phyloP scores from a whole-genome alignment of 2,329 filamentous ascomycete species.

The Fusarium neocosmosporiellum region DNA sequence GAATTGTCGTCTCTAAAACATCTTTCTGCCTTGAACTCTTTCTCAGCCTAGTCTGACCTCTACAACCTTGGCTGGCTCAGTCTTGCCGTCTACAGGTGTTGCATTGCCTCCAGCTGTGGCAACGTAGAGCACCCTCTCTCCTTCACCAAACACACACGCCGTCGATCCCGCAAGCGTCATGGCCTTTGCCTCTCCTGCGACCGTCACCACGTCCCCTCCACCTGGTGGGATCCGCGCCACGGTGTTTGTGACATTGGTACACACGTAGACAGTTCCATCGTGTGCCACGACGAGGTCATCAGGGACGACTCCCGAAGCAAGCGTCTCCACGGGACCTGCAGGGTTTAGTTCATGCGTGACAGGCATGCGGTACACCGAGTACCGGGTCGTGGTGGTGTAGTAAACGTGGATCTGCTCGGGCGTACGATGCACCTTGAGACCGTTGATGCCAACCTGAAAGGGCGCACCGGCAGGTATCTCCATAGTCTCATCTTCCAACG shows the following conservation, averaged over 20 bases:
- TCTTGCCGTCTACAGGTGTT: constrained; percentile 29
- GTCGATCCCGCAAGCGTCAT: constrained; percentile 30
- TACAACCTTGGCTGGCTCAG: constrained; percentile 34
- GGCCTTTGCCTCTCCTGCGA: constrained; percentile 17
- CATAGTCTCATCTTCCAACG: constrained; percentile 32
- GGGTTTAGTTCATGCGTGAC: constrained; percentile 15
- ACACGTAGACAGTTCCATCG: constrained; percentile 34
- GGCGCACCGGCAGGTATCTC: constrained; percentile 14
- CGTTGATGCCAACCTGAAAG: constrained; percentile 32
- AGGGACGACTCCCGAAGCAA: constrained; percentile 17
- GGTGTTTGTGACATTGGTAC: constrained; percentile 34
- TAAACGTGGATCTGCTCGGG: constrained; percentile 24
- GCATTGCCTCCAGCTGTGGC: constrained; percentile 25
- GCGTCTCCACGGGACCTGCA: constrained; percentile 23
- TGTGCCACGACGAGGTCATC: constrained; percentile 33
- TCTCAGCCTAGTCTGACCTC: constrained; percentile 15
- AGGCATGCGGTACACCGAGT: constrained; percentile 28
- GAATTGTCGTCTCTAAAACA: constrained; percentile 11
- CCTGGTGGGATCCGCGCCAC: constrained; percentile 16
- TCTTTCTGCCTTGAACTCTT: neutral
- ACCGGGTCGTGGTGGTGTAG: constrained; percentile 30
- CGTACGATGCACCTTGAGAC: constrained; percentile 33
- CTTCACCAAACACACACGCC: constrained; percentile 21
- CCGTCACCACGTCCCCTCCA: neutral
- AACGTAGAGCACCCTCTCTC: constrained; percentile 26